Base-by-base conservation (phyloP, 1,139 yeast species). In the Suhomyces anneliseae region DNA sequence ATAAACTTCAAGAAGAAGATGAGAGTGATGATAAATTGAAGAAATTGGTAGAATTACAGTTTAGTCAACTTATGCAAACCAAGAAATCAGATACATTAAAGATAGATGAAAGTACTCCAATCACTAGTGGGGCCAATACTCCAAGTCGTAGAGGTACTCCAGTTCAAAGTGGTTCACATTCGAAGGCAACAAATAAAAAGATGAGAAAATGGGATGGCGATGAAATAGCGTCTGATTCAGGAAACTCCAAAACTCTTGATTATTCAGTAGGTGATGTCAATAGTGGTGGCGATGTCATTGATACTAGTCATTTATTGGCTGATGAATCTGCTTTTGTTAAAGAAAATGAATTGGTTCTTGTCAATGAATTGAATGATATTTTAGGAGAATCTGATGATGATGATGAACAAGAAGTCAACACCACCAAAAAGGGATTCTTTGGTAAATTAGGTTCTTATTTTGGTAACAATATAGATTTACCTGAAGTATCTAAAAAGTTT, bases 151-250 rank as follows among this genome's bases (percentile, higher is more conserved):
- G 51, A 52, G 35, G 24, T 37, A 54, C 43, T 32, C 51, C 44
- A 41, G 48, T 50, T 34, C 46, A 15, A 36, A 14, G 15, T 14
- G 34, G 27, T 7, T 40, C 43, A 37, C 24, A 19, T 19, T 29
- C 32, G 9, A 29, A 29, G n/a, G n/a, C 7, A 9, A 29, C 32
- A 9, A 47, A 49, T 36, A 71, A 74, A 55, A 74, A 72, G 54
- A 72, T 74, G 79, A 63, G 80, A 50, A 72, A 70, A 51, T 75
- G 80, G 80, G 68, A 70, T 32, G 74, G 72, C 42, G 75, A 70
- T 39, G 64, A 53, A 19, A 44, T 44, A 7, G 34, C 49, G 24
- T 14, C 38, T 2, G 44, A 34, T n/a, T 33, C 12, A 5, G 59
- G 54, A 10, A 48, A 45, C n/a, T 60, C 59, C n/a, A 51, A 49